Base-by-base conservation (phyloP, 228 moss, liverwort and hornwort genomes). In the Sphagnum fallax region DNA sequence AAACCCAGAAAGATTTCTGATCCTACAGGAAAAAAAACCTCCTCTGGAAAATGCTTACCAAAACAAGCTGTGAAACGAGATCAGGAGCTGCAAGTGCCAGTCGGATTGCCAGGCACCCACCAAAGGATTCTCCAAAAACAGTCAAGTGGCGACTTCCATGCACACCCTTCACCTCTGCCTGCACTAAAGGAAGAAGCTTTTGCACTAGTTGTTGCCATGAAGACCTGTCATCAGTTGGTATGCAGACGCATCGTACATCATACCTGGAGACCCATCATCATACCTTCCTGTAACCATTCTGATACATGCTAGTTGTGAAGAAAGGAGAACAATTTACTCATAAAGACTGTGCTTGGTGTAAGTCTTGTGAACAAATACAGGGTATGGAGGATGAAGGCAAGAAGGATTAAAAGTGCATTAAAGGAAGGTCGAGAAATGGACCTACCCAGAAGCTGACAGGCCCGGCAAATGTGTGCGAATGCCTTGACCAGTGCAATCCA, bases 401-500 rank as follows among this genome's bases (percentile, higher is more conserved):
- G 32, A 32, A 32, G 32, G 32, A 32, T 32, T 32, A 32, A 32
- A 32, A 32, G 32, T 32, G 32, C 32, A 32, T 32, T 32, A 32
- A 32, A 32, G 12, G 55, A 55, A 12, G 12, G 55, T 55, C 48
- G 60, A 61, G 8, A 63, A 14, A 16, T 16, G 50, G 69, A 73
- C 62, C 15, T 72, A 96, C 95, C 95, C 95, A 6, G 87, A 87
- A 53, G 82, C 86, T 50, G 69, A 71, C 8, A 96, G 84, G 70
- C 66, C 10, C 50, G 73, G 65, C 79, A 96, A 65, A 6, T 96
- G 95, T 47, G 89, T 79, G 55, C 80, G 78, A 5, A 96, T 77
- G 60, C 95, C 92, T 80, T 96, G 91, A 10, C 95, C 95, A 3
- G 88, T 88, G 75, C 87, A 82, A 73, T 96, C 95, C 95, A 96